Base-by-base conservation (phyloP, 192 early-diverging fungal genomes). In the Oehlia diaphana region DNA sequence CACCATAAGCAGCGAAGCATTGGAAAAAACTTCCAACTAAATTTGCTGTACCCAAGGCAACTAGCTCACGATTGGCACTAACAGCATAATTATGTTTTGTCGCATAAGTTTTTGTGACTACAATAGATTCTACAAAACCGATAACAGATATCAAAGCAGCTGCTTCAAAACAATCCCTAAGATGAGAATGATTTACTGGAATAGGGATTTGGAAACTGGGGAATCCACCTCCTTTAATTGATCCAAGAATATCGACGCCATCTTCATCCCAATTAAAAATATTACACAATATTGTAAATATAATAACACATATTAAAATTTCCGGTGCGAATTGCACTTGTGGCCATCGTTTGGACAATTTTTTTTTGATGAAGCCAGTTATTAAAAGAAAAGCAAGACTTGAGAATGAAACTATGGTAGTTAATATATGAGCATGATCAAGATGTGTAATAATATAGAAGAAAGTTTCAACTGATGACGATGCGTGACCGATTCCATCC, bases 81-180 rank as follows among this genome's bases (percentile, higher is more conserved):
- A 98, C 93, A 9, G 92, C 85, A 80, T 98, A 98, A 84, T 96
- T 94, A 87, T 97, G 94, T 66, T 94, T 91, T 72, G 91, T 92
- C 0, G 96, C 92, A 82, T 96, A 98, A 35, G 95, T 95, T 81
- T 98, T 96, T 5, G 96, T 92, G 23, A 97, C 93, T 35, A 94
- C 96, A 79, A 99, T 94, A 28, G 95, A 95, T 85, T 99, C 98
- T 28, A 99, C 97, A 81, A 99, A 97, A 4, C 98, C 98, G 80
- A 99, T 94, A 82, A 98, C 92, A 53, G 98, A 93, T 71, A 98
- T 96, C 23, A 98, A 87, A 69, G 95, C 93, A 3, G 95, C 90
- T 3, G 94, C 93, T 19, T 96, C 88, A 75, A 97, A 84, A 49
- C 97, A 83, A 76, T 89, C 89, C 68, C 91, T 92, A 62, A 96